Conservation (phyloP, 345 rosid species). For the Capsella bursapastoris region DNA sequence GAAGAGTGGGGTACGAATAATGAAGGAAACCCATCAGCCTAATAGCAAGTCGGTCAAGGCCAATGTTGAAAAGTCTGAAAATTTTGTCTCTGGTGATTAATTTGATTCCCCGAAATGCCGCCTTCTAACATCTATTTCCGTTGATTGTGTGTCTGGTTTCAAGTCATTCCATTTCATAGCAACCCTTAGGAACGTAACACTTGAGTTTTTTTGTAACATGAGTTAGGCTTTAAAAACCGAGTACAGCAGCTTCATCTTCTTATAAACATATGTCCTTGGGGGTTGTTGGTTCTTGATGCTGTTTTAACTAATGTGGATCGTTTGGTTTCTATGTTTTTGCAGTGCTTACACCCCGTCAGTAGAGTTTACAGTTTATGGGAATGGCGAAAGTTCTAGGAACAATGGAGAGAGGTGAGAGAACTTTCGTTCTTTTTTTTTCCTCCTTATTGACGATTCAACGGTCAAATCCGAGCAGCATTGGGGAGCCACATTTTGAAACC, state of each 20-base stretch:
- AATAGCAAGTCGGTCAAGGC: slow-evolving; percentile 86
- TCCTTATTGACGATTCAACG: neutral
- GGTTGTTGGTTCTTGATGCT: neutral
- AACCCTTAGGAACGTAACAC: slow-evolving; percentile 26
- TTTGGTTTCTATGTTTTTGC: slow-evolving; percentile 41
- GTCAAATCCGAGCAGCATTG: slow-evolving; percentile 15
- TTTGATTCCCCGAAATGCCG: slow-evolving; percentile 64
- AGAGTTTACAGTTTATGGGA: slow-evolving; percentile 44
- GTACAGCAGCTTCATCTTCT: slow-evolving; percentile 5
- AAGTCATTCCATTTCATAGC: slow-evolving; percentile 21
- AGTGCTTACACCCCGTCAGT: slow-evolving; percentile 74
- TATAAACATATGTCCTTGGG: neutral
- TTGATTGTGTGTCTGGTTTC: slow-evolving; percentile 6
- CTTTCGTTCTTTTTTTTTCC: slow-evolving; percentile 7
- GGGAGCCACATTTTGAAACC: slow-evolving; percentile 25
- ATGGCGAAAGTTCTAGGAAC: slow-evolving; percentile 27
- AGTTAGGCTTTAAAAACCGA: slow-evolving; percentile 1
- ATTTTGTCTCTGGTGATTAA: slow-evolving; percentile 98
- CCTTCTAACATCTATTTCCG: slow-evolving; percentile 45
- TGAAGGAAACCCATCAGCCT: slow-evolving; percentile 96
- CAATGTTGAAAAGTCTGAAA: slow-evolving; percentile 68
- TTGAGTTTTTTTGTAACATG: neutral
- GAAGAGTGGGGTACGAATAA: slow-evolving; percentile 99
- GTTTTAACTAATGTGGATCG: slow-evolving; percentile 10
- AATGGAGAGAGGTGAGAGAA: slow-evolving; percentile 5